Percentiles rank a stretch among this genome's conserved stretches.
These are phyloP conservation scores for Volvox africanus DNA, from an alignment of 139 green algal genomes.

Conservation along the genomic window DNA sequence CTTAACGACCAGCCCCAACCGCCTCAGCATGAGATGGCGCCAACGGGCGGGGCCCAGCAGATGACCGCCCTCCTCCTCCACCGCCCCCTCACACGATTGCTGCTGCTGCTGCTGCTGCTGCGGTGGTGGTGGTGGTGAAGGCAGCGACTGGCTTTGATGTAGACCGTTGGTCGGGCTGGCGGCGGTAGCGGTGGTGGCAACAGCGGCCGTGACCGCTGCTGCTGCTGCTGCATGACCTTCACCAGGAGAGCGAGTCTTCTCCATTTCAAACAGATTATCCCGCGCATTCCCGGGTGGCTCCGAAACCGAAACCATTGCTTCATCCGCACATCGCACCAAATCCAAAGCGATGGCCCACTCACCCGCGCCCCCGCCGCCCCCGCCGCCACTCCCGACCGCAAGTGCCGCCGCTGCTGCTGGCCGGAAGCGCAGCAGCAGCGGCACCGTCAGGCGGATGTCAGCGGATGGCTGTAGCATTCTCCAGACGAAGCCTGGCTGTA, in stretches of 20 bases:
- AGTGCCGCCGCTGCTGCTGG: neutral
- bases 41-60: conserved; percentile 37
- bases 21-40: conserved; percentile 28
- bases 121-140: neutral
- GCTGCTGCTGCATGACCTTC: neutral
- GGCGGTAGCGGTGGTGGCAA: too few relatives aligned
- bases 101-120: neutral
- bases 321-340: neutral
- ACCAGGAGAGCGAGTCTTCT: too few relatives aligned
- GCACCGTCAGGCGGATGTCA: conserved; percentile 43
- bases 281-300: too few relatives aligned
- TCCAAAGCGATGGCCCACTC: conserved; percentile 7
- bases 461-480: conserved; percentile 12
- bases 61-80: neutral
- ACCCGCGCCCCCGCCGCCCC: neutral
- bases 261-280: too few relatives aligned
- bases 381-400: neutral
- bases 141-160: too few relatives aligned
- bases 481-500: neutral
- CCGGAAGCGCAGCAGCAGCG: conserved; percentile 9
- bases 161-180: too few relatives aligned
- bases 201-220: neutral
- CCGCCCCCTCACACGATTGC: neutral
- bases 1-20: conserved; percentile 26
- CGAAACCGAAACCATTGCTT: neutral